Evolutionary conservation across 1,284 basidiomycete genomes (phyloP).

Genomic region (Phellopilus nigrolimitatus): DNA sequence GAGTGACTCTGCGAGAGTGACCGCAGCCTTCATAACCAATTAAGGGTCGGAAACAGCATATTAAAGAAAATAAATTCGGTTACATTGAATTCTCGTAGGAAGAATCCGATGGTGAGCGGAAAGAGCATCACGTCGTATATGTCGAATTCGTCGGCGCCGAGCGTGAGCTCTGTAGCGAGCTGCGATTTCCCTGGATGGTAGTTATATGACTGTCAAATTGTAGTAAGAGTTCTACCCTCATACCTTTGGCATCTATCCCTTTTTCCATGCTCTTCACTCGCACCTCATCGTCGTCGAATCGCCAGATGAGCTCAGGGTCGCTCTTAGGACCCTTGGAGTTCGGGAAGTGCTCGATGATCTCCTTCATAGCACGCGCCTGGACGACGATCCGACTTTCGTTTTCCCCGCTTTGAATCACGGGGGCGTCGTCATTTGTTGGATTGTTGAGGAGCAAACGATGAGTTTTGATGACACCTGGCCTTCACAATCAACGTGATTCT

Average conservation of each 20-base stretch:
- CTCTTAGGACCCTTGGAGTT: slow-evolving; percentile 51
- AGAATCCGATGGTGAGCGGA: slow-evolving; percentile 67
- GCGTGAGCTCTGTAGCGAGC: slow-evolving; percentile 65
- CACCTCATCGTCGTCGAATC: slow-evolving; percentile 61
- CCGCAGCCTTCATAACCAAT: slow-evolving; percentile 52
- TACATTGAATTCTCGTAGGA: slow-evolving; percentile 78
- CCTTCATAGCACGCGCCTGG: slow-evolving; percentile 62
- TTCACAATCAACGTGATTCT: too few species aligned
- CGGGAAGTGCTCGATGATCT: slow-evolving; percentile 79
- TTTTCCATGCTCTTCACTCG: slow-evolving; percentile 63
- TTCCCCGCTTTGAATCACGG: slow-evolving; percentile 47
- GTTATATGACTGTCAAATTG: neutral
- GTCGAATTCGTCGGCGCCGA: slow-evolving; percentile 74
- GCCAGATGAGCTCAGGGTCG: slow-evolving; percentile 76
- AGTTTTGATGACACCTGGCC: slow-evolving; percentile 72
- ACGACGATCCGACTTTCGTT: slow-evolving; percentile 64
- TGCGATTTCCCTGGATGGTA: slow-evolving; percentile 48
- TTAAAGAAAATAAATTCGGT: slow-evolving; percentile 23
- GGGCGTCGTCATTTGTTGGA: slow-evolving; percentile 54
- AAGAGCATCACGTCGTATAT: slow-evolving; percentile 56
- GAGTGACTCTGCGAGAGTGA: slow-evolving; percentile 70
- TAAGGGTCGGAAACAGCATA: slow-evolving; percentile 14
- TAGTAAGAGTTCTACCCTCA: slow-evolving; percentile 12
- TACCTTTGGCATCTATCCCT: slow-evolving; percentile 61
- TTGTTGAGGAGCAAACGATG: slow-evolving; percentile 62